Evolutionary conservation across 1,284 basidiomycete genomes (phyloP), one percentile per base, ranked within the genome.

Genomic region (Phylloporus sp.): DNA sequence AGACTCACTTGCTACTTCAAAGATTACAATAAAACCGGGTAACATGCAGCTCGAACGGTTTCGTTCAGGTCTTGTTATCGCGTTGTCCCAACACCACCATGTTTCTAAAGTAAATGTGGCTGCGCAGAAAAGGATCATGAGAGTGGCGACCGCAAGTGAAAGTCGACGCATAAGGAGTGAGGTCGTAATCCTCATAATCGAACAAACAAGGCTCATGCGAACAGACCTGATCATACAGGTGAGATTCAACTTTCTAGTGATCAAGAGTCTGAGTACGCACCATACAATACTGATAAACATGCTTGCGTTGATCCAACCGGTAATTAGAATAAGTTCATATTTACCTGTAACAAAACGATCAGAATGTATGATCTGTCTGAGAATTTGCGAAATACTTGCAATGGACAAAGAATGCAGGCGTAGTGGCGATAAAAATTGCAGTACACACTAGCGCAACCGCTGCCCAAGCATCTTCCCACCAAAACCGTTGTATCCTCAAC

Each of bases 401-500:
- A n/a, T 52, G 52, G 20, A 14, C 56, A 23, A 47, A 11, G 14
- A 62, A 5, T 14, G n/a, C 15, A 5, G 63, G 25, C 11, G 39
- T 2, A 20, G 57, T 62, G 15, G 52, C 2, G 14, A 68, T 32
- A 25, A 53, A 73, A 41, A 45, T 20, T 3, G 41, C 7, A 2
- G 67, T 25, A n/a, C 57, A 66, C 20, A 68, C 15, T 1, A 32
- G 29, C 8, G 67, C 66, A 14, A 72, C 27, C 0, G 58, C 61
- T 20, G 73, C 72, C 75, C 74, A 74, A 1, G 25, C 25, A 39
- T 74, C 74, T 64, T 76, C 74, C 74, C 73, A 75, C 74, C 73
- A 73, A 47, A 75, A 67, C 29, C 66, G 45, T 52, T 39, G 66
- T 62, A 76, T 68, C 29, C 29, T 57, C 11, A 68, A 61, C 15